Base-by-base conservation (phyloP, 2,329 filamentous ascomycete genomes). In the Tolypocladium endophyticum region DNA sequence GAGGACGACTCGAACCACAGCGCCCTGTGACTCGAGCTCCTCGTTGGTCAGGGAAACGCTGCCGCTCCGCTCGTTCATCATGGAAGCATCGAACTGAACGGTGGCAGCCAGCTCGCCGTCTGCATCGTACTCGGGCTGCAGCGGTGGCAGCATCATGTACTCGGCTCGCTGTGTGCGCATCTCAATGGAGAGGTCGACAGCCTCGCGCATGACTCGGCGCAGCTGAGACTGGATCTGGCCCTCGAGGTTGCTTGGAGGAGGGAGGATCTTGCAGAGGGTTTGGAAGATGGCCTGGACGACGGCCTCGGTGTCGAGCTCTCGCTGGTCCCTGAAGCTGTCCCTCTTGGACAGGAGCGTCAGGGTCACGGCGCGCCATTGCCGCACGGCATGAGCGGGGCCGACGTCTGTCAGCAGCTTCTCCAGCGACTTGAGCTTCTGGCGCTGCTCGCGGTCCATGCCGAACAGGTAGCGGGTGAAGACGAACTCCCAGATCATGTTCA, bases 401-500 rank as follows among this genome's bases (percentile, higher is more conserved):
- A 96, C 89, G 71, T 99, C 94, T 25, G 84, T 83, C 36, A 99
- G 82, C 45, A 89, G 87, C 79, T 96, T 97, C 77, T 99, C 95
- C 11, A 99, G 83, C 39, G 89, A 87, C 78, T 99, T 97, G 72
- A 99, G 87, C 75, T 97, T 97, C 74, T 97, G 92, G 67, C 94
- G 86, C 75, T 99, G 94, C 74, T 97, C 94, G 67, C 92, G 85
- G 72, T 99, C 94, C 91, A 99, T 96, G 68, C 94, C 94, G 72
- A 99, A 99, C 33, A 99, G 86, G 73, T 99, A 99, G 64, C 94
- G 87, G 11, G 93, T 97, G 72, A 99, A 99, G 71, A 99, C 87
- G 70, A 95, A 97, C 74, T 99, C 94, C 92, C 92, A 99, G 57
- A 99, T 87, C 92, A 99, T 97, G 62, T 89, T 94, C 92, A 97